Evolutionary conservation across 345 rosid species (phyloP).

Genomic region (Abelmoschus esculentus): DNA sequence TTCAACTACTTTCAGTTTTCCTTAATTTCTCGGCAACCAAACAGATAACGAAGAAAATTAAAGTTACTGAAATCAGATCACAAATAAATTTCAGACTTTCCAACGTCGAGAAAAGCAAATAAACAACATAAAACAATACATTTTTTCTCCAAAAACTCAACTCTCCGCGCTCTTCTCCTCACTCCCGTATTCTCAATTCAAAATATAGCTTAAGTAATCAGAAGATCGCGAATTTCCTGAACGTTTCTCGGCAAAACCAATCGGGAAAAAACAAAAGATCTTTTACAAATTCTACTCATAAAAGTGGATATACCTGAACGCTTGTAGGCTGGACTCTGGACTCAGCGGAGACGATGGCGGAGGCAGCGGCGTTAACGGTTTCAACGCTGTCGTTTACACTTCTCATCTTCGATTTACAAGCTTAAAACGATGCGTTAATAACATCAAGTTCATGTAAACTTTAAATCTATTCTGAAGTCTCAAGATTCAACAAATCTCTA

Average conservation of each 20-base stretch:
- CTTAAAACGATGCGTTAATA: conserved; percentile 12
- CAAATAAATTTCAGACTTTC: neutral
- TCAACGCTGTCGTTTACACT: conserved; percentile 52
- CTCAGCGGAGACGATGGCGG: conserved; percentile 87
- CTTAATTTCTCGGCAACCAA: conserved; percentile 15
- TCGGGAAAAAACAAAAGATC: neutral
- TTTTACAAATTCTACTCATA: neutral
- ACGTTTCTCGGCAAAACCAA: conserved; percentile 6
- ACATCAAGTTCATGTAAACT: conserved; percentile 21
- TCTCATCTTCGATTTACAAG: conserved; percentile 34
- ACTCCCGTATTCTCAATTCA: neutral
- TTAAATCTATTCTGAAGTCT: conserved; percentile 1
- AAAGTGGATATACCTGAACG: conserved; percentile 39
- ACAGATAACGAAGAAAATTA: neutral
- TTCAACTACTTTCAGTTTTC: conserved; percentile 10
- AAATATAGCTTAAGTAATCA: neutral
- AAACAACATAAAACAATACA: neutral
- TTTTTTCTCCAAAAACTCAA: neutral
- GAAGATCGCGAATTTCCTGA: neutral
- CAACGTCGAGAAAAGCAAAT: neutral
- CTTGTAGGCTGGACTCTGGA: conserved; percentile 63
- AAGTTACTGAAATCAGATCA: neutral
- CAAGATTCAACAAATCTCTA: neutral
- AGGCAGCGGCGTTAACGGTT: conserved; percentile 87
- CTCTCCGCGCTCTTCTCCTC: neutral